Base-by-base conservation (phyloP, 768 basidiomycete species). In the Strobilomyces confusus region DNA sequence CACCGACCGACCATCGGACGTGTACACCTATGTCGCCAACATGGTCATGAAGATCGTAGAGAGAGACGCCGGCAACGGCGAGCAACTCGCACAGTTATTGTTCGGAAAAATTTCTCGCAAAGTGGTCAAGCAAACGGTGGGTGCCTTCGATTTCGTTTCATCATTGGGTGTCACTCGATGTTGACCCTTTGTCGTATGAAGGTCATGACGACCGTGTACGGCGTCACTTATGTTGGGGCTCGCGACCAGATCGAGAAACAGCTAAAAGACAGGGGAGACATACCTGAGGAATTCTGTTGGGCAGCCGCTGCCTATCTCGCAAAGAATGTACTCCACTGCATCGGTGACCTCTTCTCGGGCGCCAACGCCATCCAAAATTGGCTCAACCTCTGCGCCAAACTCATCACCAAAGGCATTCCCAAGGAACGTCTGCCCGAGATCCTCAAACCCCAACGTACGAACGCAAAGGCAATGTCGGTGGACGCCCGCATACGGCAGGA, bases 201-300 rank as follows among this genome's bases (percentile, higher is more conserved):
- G 86, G 92, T 98, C 58, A 99, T 99, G 97, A 99, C 95, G 1
- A 98, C 95, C 3, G 95, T 98, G 32, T 98, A 98, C 66, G 95
- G 97, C 20, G 95, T 99, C 15, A 99, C 97, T 0, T 95, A 86
- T 72, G 74, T 98, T 49, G 97, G 97, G 33, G 97, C 97, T 20
- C 82, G 92, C 40, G 91, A 92, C 9, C 97, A 98, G 72, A 97
- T 98, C 50, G 89, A 93, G 71, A 87, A 72, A 63, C 94, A 98
- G 73, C 72, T 99, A 36, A 80, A 77, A 60, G 89, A 90, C 51
- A 76, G 86, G 51, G 80, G 82, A 23, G 87, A 89, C 55, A 76
- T 95, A 25, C 77, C 81, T 3, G 70, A 79, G 22, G 89, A 94
- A 60, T 76, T 82, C n/a, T 80, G 82, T 55, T 98, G 89, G 85